Base-by-base conservation (phyloP, 345 rosid species). In the Toxicodendron radicans region DNA sequence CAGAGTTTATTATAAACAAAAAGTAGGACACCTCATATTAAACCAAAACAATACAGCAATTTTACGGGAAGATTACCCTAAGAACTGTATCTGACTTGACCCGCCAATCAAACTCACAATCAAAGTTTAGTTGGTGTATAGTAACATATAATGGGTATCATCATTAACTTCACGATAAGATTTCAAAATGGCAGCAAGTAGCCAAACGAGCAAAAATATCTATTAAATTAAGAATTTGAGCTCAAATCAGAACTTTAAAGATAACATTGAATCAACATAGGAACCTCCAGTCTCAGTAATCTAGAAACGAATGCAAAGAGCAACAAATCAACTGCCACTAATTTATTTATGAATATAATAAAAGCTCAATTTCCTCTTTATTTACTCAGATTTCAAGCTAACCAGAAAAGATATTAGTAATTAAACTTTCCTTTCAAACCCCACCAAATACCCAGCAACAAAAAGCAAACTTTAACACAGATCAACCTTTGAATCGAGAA, bases 391-490 rank as follows among this genome's bases (percentile, higher is more conserved):
- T 70, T 5, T 59, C 13, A 13, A 23, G 56, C 13, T 24, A 27
- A 58, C 17, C 23, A 24, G 56, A 35, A 16, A 21, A 17, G 3
- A 24, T 23, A 14, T 38, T 3, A 20, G 54, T 17, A 53, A 21
- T 20, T 46, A 58, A 74, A 66, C 32, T 24, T 72, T 18, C 35
- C 58, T 54, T 20, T 3, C 20, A 61, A 30, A 57, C 0, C 16
- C 17, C 32, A 51, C 14, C 49, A 66, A 30, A 2, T 33, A 2
- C 30, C 18, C 43, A 51, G 10, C 49, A 60, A 17, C 72, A 52
- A 76, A 68, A 53, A 45, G 58, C 58, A 53, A 49, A 64, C 21
- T 48, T 52, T 24, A 33, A 41, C 20, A 30, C 49, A 66, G 65
- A 74, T 69, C n/a, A n/a, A 21, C 38, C 16, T n/a, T 41, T 58